Evolutionary conservation across 2,329 filamentous ascomycete genomes (phyloP).

Genomic region (Aspergillus quadrilineatus): DNA sequence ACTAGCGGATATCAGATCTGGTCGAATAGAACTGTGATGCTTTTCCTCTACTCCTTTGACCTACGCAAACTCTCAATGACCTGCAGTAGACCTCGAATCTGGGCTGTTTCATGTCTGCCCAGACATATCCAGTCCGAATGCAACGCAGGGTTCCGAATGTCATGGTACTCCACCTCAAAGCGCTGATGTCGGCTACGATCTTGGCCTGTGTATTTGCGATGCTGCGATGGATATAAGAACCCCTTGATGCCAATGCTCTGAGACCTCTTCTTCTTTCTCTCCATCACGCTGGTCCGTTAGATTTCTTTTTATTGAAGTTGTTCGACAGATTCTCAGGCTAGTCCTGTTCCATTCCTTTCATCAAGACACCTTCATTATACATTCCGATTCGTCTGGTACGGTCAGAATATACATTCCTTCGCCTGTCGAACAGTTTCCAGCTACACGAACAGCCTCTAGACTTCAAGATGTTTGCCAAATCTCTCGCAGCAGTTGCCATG

Average conservation of each 20-base stretch:
- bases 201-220: background rate
- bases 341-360: constrained; percentile 31
- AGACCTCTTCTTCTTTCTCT: constrained; percentile 8
- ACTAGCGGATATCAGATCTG: background rate
- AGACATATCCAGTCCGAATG: constrained; percentile 8
- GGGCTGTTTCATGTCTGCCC: constrained; percentile 7
- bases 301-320: constrained; percentile 22
- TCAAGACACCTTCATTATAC: constrained; percentile 16
- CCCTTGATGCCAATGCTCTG: constrained; percentile 17
- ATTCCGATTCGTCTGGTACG: background rate
- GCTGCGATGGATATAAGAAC: constrained; percentile 20
- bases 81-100: background rate
- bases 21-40: constrained; percentile 9
- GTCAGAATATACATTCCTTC: constrained; percentile 16
- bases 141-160: constrained; percentile 2
- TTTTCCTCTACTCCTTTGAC: background rate
- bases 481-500: constrained; percentile 43
- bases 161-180: background rate
- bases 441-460: constrained; percentile 13
- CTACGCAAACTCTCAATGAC: background rate
- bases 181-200: constrained; percentile 7
- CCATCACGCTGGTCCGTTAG: constrained; percentile 27
- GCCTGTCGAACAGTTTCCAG: constrained; percentile 21
- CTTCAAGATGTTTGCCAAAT: constrained; percentile 32
- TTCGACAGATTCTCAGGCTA: constrained; percentile 36